phyloP scores from a whole-genome alignment of 2,329 filamentous ascomycete genomes.

The Biscogniauxia mediterranea region DNA sequence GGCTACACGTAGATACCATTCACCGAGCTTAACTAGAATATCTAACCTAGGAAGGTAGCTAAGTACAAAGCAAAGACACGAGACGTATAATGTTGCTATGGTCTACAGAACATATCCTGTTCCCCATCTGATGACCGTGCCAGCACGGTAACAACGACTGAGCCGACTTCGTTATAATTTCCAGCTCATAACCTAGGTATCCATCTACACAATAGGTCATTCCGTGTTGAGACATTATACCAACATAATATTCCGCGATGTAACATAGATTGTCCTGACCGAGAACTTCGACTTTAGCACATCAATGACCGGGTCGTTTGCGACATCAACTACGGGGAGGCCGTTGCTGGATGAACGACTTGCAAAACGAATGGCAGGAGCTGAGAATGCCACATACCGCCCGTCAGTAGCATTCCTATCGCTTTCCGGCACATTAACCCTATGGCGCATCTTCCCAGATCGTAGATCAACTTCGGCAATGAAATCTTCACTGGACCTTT shows the following conservation, averaged over 20 bases:
- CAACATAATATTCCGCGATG: slow-evolving; percentile 26
- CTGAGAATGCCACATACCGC: slow-evolving; percentile 24
- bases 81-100: too few relatives aligned
- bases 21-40: too few relatives aligned
- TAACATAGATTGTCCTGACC: slow-evolving; percentile 23
- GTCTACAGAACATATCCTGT: too few relatives aligned
- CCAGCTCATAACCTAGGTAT: not conserved
- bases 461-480: slow-evolving; percentile 28
- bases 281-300: slow-evolving; percentile 23
- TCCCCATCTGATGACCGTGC: not conserved
- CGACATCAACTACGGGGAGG: slow-evolving; percentile 24
- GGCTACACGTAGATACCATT: too few relatives aligned
- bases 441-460: slow-evolving; percentile 26
- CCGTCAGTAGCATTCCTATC: slow-evolving; percentile 21
- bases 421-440: slow-evolving; percentile 25
- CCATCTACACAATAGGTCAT: not conserved
- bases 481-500: slow-evolving; percentile 22
- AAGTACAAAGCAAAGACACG: too few relatives aligned
- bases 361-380: slow-evolving; percentile 26
- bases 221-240: slow-evolving; percentile 12
- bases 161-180: not conserved
- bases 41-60: too few relatives aligned
- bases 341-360: slow-evolving; percentile 23
- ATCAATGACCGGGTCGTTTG: slow-evolving; percentile 20
- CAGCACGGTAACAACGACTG: not conserved